Evolutionary conservation across 495 filamentous ascomycete species (phyloP).

Genomic region (Aspergillus homomorphus): DNA sequence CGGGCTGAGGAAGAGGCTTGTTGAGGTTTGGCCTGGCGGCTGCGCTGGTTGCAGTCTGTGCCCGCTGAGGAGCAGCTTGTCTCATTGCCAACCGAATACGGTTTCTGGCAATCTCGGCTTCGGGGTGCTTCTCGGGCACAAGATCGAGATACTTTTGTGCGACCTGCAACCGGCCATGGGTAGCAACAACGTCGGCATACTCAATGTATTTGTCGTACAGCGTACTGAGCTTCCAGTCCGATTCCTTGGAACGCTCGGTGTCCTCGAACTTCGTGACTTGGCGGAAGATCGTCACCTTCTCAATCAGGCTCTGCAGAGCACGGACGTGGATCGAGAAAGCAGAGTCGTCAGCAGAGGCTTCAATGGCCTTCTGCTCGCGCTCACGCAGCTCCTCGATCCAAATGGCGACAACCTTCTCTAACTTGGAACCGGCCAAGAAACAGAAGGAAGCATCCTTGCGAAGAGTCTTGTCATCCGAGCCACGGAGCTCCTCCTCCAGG

Average conservation of each 20-base stretch:
- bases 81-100: conserved; percentile 82
- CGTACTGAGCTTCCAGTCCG: conserved; percentile 82
- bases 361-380: conserved; percentile 68
- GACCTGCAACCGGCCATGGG: conserved; percentile 79
- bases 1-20: conserved; percentile 42
- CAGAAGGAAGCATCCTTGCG: conserved; percentile 93
- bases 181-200: conserved; percentile 92
- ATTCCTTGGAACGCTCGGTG: conserved; percentile 59
- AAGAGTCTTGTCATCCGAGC: conserved; percentile 47
- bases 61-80: conserved; percentile 52
- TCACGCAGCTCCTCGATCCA: conserved; percentile 89
- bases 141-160: conserved; percentile 91
- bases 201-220: conserved; percentile 96
- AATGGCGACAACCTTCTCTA: conserved; percentile 93
- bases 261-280: conserved; percentile 90
- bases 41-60: conserved; percentile 27
- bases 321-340: conserved; percentile 89
- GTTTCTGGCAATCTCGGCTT: conserved; percentile 82
- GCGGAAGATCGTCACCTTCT: conserved; percentile 97
- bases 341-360: conserved; percentile 64
- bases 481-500: conserved; percentile 65
- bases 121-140: conserved; percentile 79
- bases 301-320: conserved; percentile 86
- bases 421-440: conserved; percentile 88
- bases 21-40: conserved; percentile 8